A percentile compares a stretch with the other conserved stretches of the same genome.
These are phyloP conservation scores for Fusarium torulosum DNA, from an alignment of 2,329 filamentous ascomycete species.

Conservation along the genomic window DNA sequence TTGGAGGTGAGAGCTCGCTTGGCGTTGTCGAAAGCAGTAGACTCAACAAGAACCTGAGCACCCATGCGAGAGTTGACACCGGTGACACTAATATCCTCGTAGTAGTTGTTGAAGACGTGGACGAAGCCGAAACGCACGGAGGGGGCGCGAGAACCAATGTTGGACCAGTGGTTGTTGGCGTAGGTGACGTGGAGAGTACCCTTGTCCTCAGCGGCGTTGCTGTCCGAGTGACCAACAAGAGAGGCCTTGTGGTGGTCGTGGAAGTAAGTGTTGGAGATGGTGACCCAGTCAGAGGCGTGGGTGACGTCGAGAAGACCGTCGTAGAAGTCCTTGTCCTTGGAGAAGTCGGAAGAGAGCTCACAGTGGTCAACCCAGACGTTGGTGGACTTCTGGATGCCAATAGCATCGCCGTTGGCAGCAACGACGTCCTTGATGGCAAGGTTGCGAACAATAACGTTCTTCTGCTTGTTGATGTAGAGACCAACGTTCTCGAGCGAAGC, in stretches of 20 bases:
- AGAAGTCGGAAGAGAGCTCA: constrained; percentile 70
- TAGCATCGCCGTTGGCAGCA: constrained; percentile 69
- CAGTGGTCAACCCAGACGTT: constrained; percentile 78
- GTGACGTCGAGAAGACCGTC: constrained; percentile 75
- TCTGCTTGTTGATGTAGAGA: constrained; percentile 63
- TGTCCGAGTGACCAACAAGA: constrained; percentile 71
- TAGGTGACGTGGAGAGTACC: constrained; percentile 74
- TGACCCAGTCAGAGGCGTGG: constrained; percentile 73
- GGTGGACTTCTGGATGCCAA: constrained; percentile 67
- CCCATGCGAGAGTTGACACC: constrained; percentile 69
- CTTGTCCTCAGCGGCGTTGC: constrained; percentile 68
- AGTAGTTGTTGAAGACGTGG: constrained; percentile 69
- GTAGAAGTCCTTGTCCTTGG: constrained; percentile 76
- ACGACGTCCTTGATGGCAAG: constrained; percentile 68
- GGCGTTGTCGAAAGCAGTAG: constrained; percentile 62
- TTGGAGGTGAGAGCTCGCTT: constrained; percentile 53
- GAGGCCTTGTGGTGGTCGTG: constrained; percentile 67
- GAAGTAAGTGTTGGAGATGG: constrained; percentile 54
- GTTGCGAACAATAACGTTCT: constrained; percentile 74
- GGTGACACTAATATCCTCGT: constrained; percentile 56
- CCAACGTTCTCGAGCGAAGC: constrained; percentile 61
- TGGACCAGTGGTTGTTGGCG: constrained; percentile 74
- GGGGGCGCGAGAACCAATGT: constrained; percentile 73
- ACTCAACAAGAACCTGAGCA: constrained; percentile 71
- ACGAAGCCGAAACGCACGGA: constrained; percentile 74